Base-by-base conservation (phyloP, 164 flowering plant genomes). In the Warburgia ugandensis region DNA sequence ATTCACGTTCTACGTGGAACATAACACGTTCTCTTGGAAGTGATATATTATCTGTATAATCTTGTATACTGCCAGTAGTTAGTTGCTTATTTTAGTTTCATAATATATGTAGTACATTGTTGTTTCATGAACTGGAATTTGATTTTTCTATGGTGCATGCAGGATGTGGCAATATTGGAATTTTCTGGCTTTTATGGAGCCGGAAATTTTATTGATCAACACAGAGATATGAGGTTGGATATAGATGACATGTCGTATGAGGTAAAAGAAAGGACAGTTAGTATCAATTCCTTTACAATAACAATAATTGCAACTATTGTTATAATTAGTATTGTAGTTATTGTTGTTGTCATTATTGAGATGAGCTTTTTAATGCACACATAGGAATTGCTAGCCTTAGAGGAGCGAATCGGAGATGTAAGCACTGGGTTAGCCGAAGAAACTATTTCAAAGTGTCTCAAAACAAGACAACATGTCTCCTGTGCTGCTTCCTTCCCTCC, bases 241-340 rank as follows among this genome's bases (percentile, higher is more conserved):
- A 78, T 89, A 58, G 97, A 92, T 61, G 76, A 82, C 65, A 92
- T 88, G 99, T 77, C 96, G 25, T 88, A 92, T 62, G 99, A 92
- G 89, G 99, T 82, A 70, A 28, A 30, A 42, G 12, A 25, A 45
- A 20, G 9, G 17, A n/a, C n/a, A n/a, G n/a, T n/a, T n/a, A n/a
- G n/a, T n/a, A n/a, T n/a, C n/a, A n/a, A n/a, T n/a, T n/a, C n/a
- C n/a, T n/a, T n/a, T n/a, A n/a, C n/a, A n/a, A n/a, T n/a, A n/a
- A n/a, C n/a, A n/a, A n/a, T n/a, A n/a, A n/a, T n/a, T n/a, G n/a
- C n/a, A n/a, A n/a, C n/a, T n/a, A n/a, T n/a, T n/a, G n/a, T n/a
- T n/a, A n/a, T n/a, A n/a, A n/a, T n/a, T n/a, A n/a, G n/a, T n/a
- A n/a, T n/a, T n/a, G n/a, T n/a, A n/a, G n/a, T n/a, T n/a, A n/a